phyloP scores from a whole-genome alignment of 306 rosid genomes.

The Vicia villosa region DNA sequence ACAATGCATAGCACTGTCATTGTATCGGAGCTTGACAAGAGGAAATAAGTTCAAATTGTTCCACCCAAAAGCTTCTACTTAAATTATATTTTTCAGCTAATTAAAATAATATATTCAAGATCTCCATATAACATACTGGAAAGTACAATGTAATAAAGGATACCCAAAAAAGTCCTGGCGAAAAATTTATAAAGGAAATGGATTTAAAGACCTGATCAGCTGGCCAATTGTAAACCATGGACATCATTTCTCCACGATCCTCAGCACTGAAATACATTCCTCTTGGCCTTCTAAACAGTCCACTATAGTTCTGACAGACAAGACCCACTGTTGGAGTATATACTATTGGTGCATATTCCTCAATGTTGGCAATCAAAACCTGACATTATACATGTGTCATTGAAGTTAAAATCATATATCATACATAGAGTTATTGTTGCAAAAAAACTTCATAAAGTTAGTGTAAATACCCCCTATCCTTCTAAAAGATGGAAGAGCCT shows the following conservation, averaged over 20 bases:
- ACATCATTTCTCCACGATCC: slow-evolving; percentile 99
- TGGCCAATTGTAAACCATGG: slow-evolving; percentile 99
- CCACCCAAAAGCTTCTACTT: neutral
- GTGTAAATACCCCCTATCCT: slow-evolving; percentile 12
- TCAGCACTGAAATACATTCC: slow-evolving; percentile 98
- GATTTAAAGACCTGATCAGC: slow-evolving; percentile 80
- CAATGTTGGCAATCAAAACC: slow-evolving; percentile 94
- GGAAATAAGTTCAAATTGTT: neutral
- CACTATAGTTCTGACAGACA: slow-evolving; percentile 96
- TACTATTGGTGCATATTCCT: slow-evolving; percentile 94
- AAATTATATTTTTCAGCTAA: slow-evolving; percentile 23
- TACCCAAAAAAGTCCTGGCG: neutral
- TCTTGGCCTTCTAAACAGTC: slow-evolving; percentile 96
- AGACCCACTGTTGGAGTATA: slow-evolving; percentile 99
- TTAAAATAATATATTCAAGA: slow-evolving; percentile 1
- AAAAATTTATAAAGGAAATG: slow-evolving; percentile 13
- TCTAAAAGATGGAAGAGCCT: slow-evolving; percentile 22
- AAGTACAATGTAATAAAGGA: neutral
- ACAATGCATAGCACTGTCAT: neutral
- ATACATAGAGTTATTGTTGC: neutral
- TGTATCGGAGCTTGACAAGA: slow-evolving; percentile 11
- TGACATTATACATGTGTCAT: slow-evolving; percentile 39
- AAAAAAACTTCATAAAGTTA: slow-evolving; percentile 24
- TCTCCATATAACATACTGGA: neutral
- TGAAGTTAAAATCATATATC: slow-evolving; percentile 16